Evolutionary conservation across 768 basidiomycete species (phyloP).

Genomic region (Rhizopogon rudus): DNA sequence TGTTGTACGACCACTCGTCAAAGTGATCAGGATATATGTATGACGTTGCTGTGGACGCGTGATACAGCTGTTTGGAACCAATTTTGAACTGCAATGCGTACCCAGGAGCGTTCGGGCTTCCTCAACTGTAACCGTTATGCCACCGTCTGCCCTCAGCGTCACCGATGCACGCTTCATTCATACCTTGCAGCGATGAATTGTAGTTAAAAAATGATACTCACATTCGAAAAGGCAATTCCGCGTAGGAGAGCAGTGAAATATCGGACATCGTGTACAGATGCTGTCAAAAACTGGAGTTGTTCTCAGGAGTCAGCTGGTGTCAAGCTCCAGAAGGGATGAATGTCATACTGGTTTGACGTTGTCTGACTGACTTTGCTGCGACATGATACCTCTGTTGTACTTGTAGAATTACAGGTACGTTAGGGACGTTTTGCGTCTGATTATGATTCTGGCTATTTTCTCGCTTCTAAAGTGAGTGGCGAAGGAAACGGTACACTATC

Average conservation of each 20-base stretch:
- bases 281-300: constrained; percentile 48
- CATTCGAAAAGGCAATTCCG: constrained; percentile 78
- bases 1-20: constrained; percentile 68
- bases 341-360: constrained; percentile 20
- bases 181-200: not conserved
- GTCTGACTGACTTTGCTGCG: constrained; percentile 15
- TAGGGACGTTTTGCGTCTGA: too few relatives aligned
- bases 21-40: constrained; percentile 78
- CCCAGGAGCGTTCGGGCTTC: constrained; percentile 80
- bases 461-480: too few relatives aligned
- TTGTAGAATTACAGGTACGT: too few relatives aligned
- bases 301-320: not conserved
- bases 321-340: not conserved
- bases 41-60: constrained; percentile 59
- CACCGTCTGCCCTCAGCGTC: constrained; percentile 54
- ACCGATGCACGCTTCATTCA: constrained; percentile 66
- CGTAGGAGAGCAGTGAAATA: constrained; percentile 75
- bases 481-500: too few relatives aligned
- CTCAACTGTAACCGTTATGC: constrained; percentile 78
- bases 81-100: constrained; percentile 26
- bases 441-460: too few relatives aligned
- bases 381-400: not conserved
- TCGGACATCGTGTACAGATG: constrained; percentile 77
- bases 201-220: constrained; percentile 31
- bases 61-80: constrained; percentile 3